Evolutionary conservation across 306 rosid species (phyloP), one percentile per base, ranked within the genome.

Genomic region (Alnus glutinosa): DNA sequence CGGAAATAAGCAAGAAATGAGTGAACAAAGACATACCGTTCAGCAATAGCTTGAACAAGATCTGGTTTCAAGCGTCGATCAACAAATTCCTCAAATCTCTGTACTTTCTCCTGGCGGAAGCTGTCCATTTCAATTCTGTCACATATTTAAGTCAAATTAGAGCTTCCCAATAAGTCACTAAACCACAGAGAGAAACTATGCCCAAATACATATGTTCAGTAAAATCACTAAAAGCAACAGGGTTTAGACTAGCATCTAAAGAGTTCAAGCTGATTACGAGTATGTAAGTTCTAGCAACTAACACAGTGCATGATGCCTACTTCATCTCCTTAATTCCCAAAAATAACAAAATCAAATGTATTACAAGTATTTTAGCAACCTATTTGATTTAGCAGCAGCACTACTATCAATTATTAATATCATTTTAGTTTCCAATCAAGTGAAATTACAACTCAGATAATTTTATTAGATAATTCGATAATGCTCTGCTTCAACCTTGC

Each of bases 51-150:
- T 54, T 63, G 92, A 75, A 91, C 85, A 68, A 95, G 97, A 81
- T 95, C 94, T 0, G 99, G 99, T 80, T 95, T 95, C 82, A 95
- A 86, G 50, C 97, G 93, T 61, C 80, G 79, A 72, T 95, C 98
- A 28, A 95, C 87, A 74, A 93, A 93, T 70, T 95, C 97, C 91
- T 95, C 99, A 55, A 28, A 90, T 79, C 78, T 91, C 62, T 73
- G 86, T 46, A 91, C 63, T 86, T 95, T 93, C 51, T 84, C 87
- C 32, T 80, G 89, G 74, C 77, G 82, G 66, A 67, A 47, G 78
- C 49, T 78, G 59, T 90, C 98, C 92, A 89, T 92, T 69, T 75
- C 70, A 73, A 75, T 36, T 88, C 85, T 84, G 62, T 12, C 28
- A 64, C 73, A 84, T 44, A 54, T 81, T n/a, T 55, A 46, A 14